Evolutionary conservation across 23 red algal species (phyloP).

Genomic region (Chondrus crispus): DNA sequence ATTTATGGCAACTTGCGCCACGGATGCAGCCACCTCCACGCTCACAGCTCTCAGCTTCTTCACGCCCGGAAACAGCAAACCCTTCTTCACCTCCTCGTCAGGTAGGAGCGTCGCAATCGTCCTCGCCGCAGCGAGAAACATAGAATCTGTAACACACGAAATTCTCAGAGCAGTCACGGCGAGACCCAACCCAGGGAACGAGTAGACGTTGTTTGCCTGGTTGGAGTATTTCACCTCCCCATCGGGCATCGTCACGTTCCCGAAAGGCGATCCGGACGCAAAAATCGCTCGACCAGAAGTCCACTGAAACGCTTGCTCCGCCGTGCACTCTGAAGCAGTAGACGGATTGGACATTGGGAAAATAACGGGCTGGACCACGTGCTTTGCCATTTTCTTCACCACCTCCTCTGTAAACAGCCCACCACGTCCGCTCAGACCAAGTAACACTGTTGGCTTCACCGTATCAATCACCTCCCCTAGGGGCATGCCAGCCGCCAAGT

Average conservation of each 20-base stretch:
- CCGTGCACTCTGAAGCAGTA: slow-evolving; percentile 84
- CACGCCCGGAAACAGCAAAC: slow-evolving; percentile 79
- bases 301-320: slow-evolving; percentile 77
- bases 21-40: slow-evolving; percentile 77
- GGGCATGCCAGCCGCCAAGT: slow-evolving; percentile 53
- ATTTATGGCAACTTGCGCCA: slow-evolving; percentile 63
- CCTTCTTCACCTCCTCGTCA: slow-evolving; percentile 48
- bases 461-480: slow-evolving; percentile 60
- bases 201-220: slow-evolving; percentile 97
- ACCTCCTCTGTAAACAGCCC: slow-evolving; percentile 76
- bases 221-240: slow-evolving; percentile 43
- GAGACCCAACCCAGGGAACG: slow-evolving; percentile 86
- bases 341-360: slow-evolving; percentile 95
- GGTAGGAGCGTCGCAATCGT: slow-evolving; percentile 51
- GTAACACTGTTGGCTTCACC: slow-evolving; percentile 80
- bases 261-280: slow-evolving; percentile 94
- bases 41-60: slow-evolving; percentile 62
- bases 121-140: slow-evolving; percentile 89
- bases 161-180: slow-evolving; percentile 69
- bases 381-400: slow-evolving; percentile 72
- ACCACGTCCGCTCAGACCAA: slow-evolving; percentile 86
- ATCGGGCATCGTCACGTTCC: slow-evolving; percentile 46
- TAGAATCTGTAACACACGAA: slow-evolving; percentile 81
- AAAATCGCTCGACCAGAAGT: slow-evolving; percentile 79
- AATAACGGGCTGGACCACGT: slow-evolving; percentile 74